Base-by-base conservation (phyloP, 2,329 filamentous ascomycete genomes). In the Aspergillus sergii region DNA sequence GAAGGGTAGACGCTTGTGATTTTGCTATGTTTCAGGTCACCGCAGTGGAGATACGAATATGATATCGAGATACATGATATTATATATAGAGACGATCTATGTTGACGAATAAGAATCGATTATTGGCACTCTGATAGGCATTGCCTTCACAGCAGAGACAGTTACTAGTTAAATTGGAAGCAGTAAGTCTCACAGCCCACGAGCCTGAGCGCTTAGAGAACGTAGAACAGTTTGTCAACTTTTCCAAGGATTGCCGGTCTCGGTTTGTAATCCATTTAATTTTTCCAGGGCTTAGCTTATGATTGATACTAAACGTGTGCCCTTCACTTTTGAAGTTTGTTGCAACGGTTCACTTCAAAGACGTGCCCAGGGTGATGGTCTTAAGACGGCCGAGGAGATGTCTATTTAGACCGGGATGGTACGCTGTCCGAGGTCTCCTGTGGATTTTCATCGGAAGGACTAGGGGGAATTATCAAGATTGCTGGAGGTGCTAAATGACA, bases 1-100 rank as follows among this genome's bases (percentile, higher is more conserved):
- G 76, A 78, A 26, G 72, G 64, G 16, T 75, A 64, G 41, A 56
- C 41, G 19, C 23, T 19, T 23, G 5, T 43, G 4, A n/a, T 9
- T 19, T 10, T n/a, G 28, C 28, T 32, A 53, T 48, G 11, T 32
- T 57, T 16, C 16, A n/a, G 6, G 46, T 32, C 19, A 41, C 48
- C 16, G 48, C 48, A 19, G 11, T 32, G 19, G 28, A 34, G 8
- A 45, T 23, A 46, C 26, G n/a, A 36, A 36, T 23, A 26, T 30
- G 26, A 11, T 36, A 34, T 9, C 21, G 12, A 58, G 11, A 41
- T 14, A 30, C 26, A 39, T 43, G 34, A 28, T 54, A 26, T 59
- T n/a, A 26, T 36, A 55, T 4, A 34, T 55, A 21, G 14, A 39
- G 23, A 16, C 32, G 30, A 39, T 39, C n/a, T 55, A 55, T 34